Percentiles rank a stretch among this genome's conserved stretches.
Conservation (phyloP, 768 basidiomycete genomes). For the Lactarius sp. region DNA sequence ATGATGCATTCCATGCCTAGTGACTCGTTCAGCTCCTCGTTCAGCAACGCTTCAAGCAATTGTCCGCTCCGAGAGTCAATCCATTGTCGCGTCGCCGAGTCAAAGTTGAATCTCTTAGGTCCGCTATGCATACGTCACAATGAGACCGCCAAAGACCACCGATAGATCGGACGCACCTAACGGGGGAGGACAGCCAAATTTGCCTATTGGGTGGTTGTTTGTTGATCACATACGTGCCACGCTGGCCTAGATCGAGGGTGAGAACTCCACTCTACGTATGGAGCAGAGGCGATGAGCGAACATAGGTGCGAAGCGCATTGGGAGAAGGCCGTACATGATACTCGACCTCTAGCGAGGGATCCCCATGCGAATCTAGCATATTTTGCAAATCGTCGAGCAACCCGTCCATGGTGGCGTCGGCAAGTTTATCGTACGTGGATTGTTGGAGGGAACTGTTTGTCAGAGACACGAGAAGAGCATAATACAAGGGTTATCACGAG, state of each 20-base stretch:
- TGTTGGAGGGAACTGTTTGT: slow-evolving; percentile 14
- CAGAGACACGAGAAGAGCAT: neutral
- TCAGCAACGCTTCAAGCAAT: slow-evolving; percentile 56
- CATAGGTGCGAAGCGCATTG: slow-evolving; percentile 35
- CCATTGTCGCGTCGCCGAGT: slow-evolving; percentile 55
- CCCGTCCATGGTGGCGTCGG: slow-evolving; percentile 73
- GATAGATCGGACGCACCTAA: slow-evolving; percentile 48
- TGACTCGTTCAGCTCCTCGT: slow-evolving; percentile 55
- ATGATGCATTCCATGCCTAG: slow-evolving; percentile 33
- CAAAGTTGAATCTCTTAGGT: slow-evolving; percentile 88
- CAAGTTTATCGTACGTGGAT: slow-evolving; percentile 56
- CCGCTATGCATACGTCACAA: slow-evolving; percentile 47
- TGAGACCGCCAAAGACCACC: neutral
- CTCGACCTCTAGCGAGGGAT: slow-evolving; percentile 72
- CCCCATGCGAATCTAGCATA: slow-evolving; percentile 55
- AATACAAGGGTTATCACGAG: slow-evolving; percentile 1
- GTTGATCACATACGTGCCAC: slow-evolving; percentile 92
- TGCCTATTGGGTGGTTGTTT: slow-evolving; percentile 98
- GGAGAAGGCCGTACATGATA: slow-evolving; percentile 42
- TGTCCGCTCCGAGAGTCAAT: slow-evolving; percentile 66
- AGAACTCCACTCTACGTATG: slow-evolving; percentile 79
- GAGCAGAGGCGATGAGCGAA: neutral
- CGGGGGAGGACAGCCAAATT: slow-evolving; percentile 90
- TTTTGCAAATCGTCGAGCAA: slow-evolving; percentile 72
- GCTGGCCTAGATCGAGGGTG: slow-evolving; percentile 67